phyloP scores from a whole-genome alignment of 371 early-diverging fungal species.

The Rhizopus arrhizus region DNA sequence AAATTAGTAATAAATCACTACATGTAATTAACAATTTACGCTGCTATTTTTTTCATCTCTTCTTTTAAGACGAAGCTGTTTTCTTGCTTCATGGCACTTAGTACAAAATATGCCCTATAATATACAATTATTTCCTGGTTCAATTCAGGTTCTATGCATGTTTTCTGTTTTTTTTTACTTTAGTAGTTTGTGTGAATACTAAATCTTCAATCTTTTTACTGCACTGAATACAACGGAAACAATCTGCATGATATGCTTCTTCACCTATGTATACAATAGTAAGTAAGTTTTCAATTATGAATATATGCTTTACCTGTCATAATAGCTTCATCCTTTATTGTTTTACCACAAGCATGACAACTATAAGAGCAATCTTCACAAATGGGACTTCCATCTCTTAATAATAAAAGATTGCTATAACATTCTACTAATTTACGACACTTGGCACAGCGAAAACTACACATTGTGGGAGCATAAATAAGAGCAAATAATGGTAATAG shows the following conservation, averaged over 20 bases:
- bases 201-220: slow-evolving; percentile 73
- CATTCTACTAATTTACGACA: slow-evolving; percentile 76
- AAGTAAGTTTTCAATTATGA: neutral
- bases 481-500: slow-evolving; percentile 1
- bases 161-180: slow-evolving; percentile 35
- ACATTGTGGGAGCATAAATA: neutral
- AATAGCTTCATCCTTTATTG: slow-evolving; percentile 87
- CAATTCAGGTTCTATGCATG: neutral
- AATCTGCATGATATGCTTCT: slow-evolving; percentile 84
- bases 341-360: slow-evolving; percentile 78
- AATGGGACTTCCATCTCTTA: slow-evolving; percentile 82
- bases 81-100: slow-evolving; percentile 48
- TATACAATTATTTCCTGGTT: neutral
- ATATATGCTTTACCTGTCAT: slow-evolving; percentile 65
- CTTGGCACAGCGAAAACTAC: slow-evolving; percentile 79
- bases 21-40: neutral
- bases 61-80: slow-evolving; percentile 38
- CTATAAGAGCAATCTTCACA: slow-evolving; percentile 88
- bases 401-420: slow-evolving; percentile 77
- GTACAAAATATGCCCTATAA: slow-evolving; percentile 56
- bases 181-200: slow-evolving; percentile 80
- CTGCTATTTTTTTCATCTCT: slow-evolving; percentile 37
- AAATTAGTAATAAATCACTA: neutral
- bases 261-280: slow-evolving; percentile 53
- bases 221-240: slow-evolving; percentile 81